Percentiles rank a stretch among this genome's conserved stretches.
These are phyloP conservation scores for Schwanniomyces vanrijiae DNA, from an alignment of 805 yeast genomes.

Conservation along the genomic window DNA sequence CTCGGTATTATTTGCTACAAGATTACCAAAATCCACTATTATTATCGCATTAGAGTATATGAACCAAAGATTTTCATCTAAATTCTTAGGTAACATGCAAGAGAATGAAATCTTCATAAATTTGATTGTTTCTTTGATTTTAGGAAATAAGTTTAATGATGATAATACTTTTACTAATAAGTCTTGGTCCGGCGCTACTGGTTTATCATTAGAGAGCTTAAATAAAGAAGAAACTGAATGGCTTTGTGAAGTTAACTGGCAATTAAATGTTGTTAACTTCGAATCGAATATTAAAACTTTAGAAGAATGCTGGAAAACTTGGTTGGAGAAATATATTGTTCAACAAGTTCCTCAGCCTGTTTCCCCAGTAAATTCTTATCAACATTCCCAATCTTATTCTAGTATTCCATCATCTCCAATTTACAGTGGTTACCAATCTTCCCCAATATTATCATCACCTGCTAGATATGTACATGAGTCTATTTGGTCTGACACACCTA, in stretches of 20 bases:
- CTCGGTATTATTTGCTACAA: slow-evolving; percentile 79
- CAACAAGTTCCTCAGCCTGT: slow-evolving; percentile 1
- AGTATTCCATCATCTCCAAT: slow-evolving; percentile 23
- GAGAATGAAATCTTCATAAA: slow-evolving; percentile 48
- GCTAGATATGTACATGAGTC: slow-evolving; percentile 20
- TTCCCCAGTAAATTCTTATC: slow-evolving; percentile 2
- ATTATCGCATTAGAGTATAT: slow-evolving; percentile 77
- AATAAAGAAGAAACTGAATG: slow-evolving; percentile 71
- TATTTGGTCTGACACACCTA: slow-evolving; percentile 22
- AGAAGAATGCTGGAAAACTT: slow-evolving; percentile 46
- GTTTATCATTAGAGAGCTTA: slow-evolving; percentile 59
- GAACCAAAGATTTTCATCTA: slow-evolving; percentile 52
- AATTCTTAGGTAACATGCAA: slow-evolving; percentile 17
- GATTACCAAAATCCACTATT: slow-evolving; percentile 81
- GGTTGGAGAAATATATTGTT: slow-evolving; percentile 35
- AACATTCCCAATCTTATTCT: slow-evolving; percentile 1
- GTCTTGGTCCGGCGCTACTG: slow-evolving; percentile 97
- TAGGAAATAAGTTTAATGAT: slow-evolving; percentile 93
- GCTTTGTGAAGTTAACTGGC: slow-evolving; percentile 63
- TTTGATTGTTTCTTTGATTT: slow-evolving; percentile 66
- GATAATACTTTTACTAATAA: slow-evolving; percentile 94
- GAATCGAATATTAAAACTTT: slow-evolving; percentile 38
- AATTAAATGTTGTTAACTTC: slow-evolving; percentile 43
- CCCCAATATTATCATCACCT: slow-evolving; percentile 30
- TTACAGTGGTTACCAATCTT: slow-evolving; percentile 17